Evolutionary conservation across 768 basidiomycete species (phyloP).

Genomic region (Amanita rubescens): DNA sequence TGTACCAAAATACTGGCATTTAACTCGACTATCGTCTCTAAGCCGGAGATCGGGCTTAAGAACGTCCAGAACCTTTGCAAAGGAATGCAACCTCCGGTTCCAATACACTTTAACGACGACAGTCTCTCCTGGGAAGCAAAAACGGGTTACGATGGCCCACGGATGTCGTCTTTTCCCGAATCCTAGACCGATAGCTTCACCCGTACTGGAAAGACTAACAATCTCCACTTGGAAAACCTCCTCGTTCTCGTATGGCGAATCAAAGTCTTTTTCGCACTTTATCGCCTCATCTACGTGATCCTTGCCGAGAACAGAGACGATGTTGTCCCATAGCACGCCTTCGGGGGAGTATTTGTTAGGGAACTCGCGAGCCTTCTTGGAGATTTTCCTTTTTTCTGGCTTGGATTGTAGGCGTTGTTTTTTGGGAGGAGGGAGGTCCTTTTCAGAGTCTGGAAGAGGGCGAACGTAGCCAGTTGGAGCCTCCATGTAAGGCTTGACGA

Average conservation of each 20-base stretch:
- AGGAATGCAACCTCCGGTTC: conserved; percentile 62
- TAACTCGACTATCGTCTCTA: conserved; percentile 56
- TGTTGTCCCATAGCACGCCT: conserved; percentile 71
- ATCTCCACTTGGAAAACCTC: conserved; percentile 65
- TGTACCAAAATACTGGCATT: conserved; percentile 81
- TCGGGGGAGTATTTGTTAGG: conserved; percentile 65
- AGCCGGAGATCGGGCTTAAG: conserved; percentile 53
- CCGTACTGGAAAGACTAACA: conserved; percentile 53
- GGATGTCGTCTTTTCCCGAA: conserved; percentile 34
- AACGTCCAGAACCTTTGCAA: conserved; percentile 67
- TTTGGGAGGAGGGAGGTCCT: conserved; percentile 21
- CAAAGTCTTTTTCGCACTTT: conserved; percentile 42
- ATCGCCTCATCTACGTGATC: conserved; percentile 45
- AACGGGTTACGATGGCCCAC: conserved; percentile 83
- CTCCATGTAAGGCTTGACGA: conserved; percentile 1
- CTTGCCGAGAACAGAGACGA: conserved; percentile 56
- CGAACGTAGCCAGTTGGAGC: background rate
- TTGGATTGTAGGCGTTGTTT: conserved; percentile 18
- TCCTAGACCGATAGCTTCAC: conserved; percentile 50
- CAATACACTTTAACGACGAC: conserved; percentile 69
- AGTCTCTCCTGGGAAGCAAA: conserved; percentile 77
- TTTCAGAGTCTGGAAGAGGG: conserved; percentile 11
- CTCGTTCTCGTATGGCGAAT: conserved; percentile 50
- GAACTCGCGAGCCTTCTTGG: conserved; percentile 31
- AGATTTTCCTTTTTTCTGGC: conserved; percentile 17